Evolutionary conservation across 805 yeast genomes (phyloP), one percentile per base, ranked within the genome.

Genomic region (Dipodascopsis uninucleata): DNA sequence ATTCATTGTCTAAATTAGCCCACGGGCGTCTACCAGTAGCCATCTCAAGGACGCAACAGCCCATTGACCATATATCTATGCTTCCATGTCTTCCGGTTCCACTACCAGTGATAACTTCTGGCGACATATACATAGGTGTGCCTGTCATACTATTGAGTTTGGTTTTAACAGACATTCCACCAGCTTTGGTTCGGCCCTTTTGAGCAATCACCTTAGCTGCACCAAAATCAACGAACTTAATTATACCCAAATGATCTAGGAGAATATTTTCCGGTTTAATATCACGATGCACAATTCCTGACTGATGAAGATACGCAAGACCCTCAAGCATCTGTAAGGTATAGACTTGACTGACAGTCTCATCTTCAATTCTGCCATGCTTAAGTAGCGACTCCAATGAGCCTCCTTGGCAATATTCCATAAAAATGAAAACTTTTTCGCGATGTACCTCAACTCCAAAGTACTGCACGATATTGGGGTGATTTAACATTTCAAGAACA

Each of bases 121-220:
- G 98, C 0, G 97, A 87, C 97, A 93, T 90, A 67, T 93, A 93
- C 97, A 90, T 93, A 12, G 97, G 97, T 0, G 98, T 93, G 31
- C 98, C 98, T 2, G 95, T 81, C 71, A 84, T 74, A 23, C 76
- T 69, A 47, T 69, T 71, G 49, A 65, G 56, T 41, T 66, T 69
- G 41, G 64, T 58, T 12, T 52, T 45, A 5, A 46, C 63, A 0
- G 54, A 34, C 7, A 32, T 35, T 62, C 71, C 69, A 62, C 47
- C 67, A 61, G 49, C 68, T 43, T 49, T 56, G 51, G 56, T 49
- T 31, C 60, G 65, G 47, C 40, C 62, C 44, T 49, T 64, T 53
- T 66, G 68, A 50, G 75, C 69, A 55, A 72, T 67, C 8, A 89
- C 94, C 65, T 88, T 88, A 10, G 97, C 97, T 2, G 97, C 96